A percentile compares a stretch with the other conserved stretches of the same genome.
Evolutionary conservation across 305 asterid genomes (phyloP).

Genomic region (Fraxinus greggii): DNA sequence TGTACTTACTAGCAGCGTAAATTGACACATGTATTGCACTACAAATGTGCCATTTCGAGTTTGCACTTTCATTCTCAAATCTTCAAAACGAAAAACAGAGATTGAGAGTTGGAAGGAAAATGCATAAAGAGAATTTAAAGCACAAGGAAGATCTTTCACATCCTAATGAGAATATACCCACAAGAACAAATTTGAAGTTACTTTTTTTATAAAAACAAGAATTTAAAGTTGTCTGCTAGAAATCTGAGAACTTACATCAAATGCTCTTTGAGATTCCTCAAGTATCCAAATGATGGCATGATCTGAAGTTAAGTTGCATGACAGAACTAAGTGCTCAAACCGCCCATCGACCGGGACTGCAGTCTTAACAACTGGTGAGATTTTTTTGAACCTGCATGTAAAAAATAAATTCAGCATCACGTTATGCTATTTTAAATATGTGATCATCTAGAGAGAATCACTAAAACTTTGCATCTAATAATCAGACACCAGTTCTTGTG

Average conservation of each 20-base stretch:
- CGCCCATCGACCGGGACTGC: conserved; percentile 99
- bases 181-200: not conserved
- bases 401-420: conserved; percentile 2
- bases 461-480: not conserved
- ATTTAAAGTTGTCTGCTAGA: not conserved
- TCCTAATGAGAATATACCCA: not conserved
- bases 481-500: not conserved
- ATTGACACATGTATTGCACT: not conserved
- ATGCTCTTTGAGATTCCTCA: conserved; percentile 71
- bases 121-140: not conserved
- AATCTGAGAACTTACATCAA: conserved; percentile 57
- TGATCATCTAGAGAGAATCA: not conserved
- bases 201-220: not conserved
- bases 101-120: not conserved
- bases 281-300: conserved; percentile 75
- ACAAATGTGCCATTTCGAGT: not conserved
- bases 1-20: not conserved
- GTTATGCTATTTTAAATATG: conserved; percentile 2
- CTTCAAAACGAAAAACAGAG: not conserved
- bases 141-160: not conserved
- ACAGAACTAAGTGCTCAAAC: conserved; percentile 93
- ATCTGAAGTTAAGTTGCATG: conserved; percentile 78
- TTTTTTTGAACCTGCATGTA: conserved; percentile 62
- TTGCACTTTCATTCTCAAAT: not conserved
- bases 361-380: conserved; percentile 73